Evolutionary conservation across 225 moss, liverwort and hornwort genomes (phyloP), one percentile per base, ranked within the genome.

Genomic region (Anthoceros angustus): DNA sequence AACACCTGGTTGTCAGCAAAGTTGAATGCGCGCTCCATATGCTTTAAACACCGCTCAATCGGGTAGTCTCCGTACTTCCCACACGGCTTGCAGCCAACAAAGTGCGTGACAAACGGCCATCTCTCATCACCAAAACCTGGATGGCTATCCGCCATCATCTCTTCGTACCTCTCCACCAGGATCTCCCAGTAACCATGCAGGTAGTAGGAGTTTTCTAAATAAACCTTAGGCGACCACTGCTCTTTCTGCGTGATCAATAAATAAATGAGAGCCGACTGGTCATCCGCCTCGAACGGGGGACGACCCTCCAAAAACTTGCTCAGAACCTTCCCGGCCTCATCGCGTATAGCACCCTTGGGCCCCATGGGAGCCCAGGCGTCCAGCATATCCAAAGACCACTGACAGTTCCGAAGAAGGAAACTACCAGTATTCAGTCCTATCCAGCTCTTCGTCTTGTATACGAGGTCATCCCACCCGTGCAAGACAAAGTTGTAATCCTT

Each of bases 1-100:
- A 55, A 23, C 55, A 55, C 14, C 55, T 55, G 55, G 55, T 55
- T 55, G 55, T 55, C 55, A 55, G 55, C 55, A n/a, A 55, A 55
- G 55, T 55, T 55, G 55, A 55, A 55, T 2, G 55, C 55, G 14
- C 55, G 55, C n/a, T 55, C 55, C 55, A 55, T 55, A 7, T 55
- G 55, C 23, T 18, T 18, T 1, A 55, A 6, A 5, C 55, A 55
- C 55, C 55, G 8, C 7, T 55, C 55, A 18, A 55, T 55, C n/a
- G 55, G 55, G 55, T 55, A 55, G n/a, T 55, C 55, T 20, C 55
- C 55, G 14, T 55, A 55, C n/a, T 55, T 55, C n/a, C 55, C 55
- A 55, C 55, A 55, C 7, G 55, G 55, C 14, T 55, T 55, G 55
- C 55, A 55, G 15, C 55, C 55, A 18, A 55, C 55, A 23, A 55